Base-by-base conservation (phyloP, 2,329 filamentous ascomycete species). In the Alternaria ethzedia region DNA sequence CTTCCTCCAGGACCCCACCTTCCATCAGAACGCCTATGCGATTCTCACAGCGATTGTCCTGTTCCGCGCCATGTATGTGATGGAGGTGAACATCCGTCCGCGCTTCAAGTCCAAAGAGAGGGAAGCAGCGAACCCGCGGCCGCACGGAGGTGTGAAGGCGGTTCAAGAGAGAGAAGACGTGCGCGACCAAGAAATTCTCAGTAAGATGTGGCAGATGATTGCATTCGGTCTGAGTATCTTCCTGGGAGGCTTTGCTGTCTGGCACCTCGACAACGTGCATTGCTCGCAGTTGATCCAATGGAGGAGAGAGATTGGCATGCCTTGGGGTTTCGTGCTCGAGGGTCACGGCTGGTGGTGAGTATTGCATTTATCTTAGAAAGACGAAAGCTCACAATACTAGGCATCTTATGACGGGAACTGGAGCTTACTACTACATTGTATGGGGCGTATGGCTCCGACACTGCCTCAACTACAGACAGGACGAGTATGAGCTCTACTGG, bases 381-480 rank as follows among this genome's bases (percentile, higher is more conserved):
- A 30, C n/a, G 13, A 56, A 45, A 54, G 69, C 63, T 75, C 57
- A 64, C 26, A 21, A 28, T 11, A 11, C 10, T 57, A 86, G 90
- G 91, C 92, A 95, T 80, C 75, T 95, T 41, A 89, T 95, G 86
- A 96, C 93, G 0, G 92, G 92, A 12, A 83, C 90, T 36, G 93
- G 93, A 77, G 92, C 92, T 15, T 96, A 96, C 79, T 91, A 90
- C 75, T 93, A 95, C 76, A 93, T 96, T 70, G 83, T 89, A 13
- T 96, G 93, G 92, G 90, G 92, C 13, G 89, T 94, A 25, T 95
- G 92, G 90, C 84, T 96, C 17, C 87, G 92, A 44, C 89, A 91
- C 66, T 93, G 91, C 71, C 82, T 96, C 54, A 92, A 94, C 65
- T 88, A 89, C 4, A 85, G 85, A 49, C 91, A 93, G 73, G 87